Evolutionary conservation across 306 rosid species (phyloP).

Genomic region (Fragaria nilgerrensis): DNA sequence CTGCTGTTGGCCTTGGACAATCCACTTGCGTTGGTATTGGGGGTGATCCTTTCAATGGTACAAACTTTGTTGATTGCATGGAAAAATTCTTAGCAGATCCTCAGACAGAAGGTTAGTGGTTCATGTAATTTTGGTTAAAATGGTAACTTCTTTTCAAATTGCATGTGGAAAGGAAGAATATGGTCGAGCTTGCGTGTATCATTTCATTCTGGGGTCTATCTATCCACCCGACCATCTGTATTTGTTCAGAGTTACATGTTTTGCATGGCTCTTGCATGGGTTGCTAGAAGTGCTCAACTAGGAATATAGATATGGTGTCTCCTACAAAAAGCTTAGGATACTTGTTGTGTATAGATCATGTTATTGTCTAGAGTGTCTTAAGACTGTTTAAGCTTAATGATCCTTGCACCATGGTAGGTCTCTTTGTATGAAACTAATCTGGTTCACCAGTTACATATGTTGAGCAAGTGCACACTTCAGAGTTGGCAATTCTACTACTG

Average conservation of each 20-base stretch:
- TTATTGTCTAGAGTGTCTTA: background rate
- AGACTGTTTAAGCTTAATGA: background rate
- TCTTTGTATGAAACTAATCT: background rate
- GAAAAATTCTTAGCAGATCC: slow-evolving; percentile 78
- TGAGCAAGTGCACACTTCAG: background rate
- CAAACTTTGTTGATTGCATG: slow-evolving; percentile 96
- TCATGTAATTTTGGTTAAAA: slow-evolving; percentile 3
- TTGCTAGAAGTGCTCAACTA: background rate
- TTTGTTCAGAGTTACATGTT: background rate
- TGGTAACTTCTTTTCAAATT: background rate
- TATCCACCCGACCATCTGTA: background rate
- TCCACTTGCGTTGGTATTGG: slow-evolving; percentile 99
- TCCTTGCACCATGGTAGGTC: background rate
- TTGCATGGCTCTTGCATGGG: background rate
- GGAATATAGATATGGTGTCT: background rate
- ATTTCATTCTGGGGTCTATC: background rate
- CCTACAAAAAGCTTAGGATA: background rate
- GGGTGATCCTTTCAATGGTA: slow-evolving; percentile 98
- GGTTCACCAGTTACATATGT: background rate
- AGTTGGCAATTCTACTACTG: background rate
- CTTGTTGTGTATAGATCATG: background rate
- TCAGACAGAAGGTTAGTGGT: slow-evolving; percentile 82
- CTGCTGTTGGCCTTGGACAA: slow-evolving; percentile 99
- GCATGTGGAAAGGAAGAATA: background rate
- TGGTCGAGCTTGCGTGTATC: background rate